Evolutionary conservation across 495 filamentous ascomycete genomes (phyloP).

Genomic region (Aspergillus ellipticus): DNA sequence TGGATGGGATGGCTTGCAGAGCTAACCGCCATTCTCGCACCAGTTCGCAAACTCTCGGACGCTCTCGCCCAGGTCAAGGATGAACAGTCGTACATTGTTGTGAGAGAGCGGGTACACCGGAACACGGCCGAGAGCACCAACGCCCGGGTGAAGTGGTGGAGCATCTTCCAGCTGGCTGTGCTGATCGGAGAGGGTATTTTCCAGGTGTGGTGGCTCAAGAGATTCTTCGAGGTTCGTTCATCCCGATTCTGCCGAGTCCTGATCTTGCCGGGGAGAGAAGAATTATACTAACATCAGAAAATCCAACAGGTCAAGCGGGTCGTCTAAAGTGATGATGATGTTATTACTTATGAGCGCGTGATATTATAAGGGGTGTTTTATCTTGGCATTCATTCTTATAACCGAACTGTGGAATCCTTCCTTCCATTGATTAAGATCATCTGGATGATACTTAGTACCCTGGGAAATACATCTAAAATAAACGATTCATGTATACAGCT

Average conservation of each 20-base stretch:
- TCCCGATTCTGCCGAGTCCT: no score
- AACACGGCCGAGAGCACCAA: slow-evolving; percentile 99
- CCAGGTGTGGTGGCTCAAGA: slow-evolving; percentile 98
- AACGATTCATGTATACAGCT: slow-evolving; percentile 1
- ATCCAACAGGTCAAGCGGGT: slow-evolving; percentile 44
- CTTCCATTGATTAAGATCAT: slow-evolving; percentile 10
- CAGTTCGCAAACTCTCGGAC: slow-evolving; percentile 82
- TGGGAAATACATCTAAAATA: not conserved
- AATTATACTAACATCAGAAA: slow-evolving; percentile 5
- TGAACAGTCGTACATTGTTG: slow-evolving; percentile 95
- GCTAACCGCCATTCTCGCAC: slow-evolving; percentile 15
- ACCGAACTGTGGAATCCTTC: slow-evolving; percentile 6
- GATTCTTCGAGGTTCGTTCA: slow-evolving; percentile 87
- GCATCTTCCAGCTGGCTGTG: slow-evolving; percentile 88
- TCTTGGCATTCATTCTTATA: slow-evolving; percentile 3
- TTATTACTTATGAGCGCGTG: slow-evolving; percentile 8
- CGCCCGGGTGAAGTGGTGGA: slow-evolving; percentile 98
- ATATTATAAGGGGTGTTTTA: slow-evolving; percentile 1
- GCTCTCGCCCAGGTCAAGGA: slow-evolving; percentile 88
- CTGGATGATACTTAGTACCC: slow-evolving; percentile 2
- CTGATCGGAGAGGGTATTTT: slow-evolving; percentile 90
- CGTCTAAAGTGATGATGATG: slow-evolving; percentile 30
- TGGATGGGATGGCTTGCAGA: not conserved
- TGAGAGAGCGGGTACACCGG: slow-evolving; percentile 90
- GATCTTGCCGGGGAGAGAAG: not conserved